Evolutionary conservation across 805 yeast species (phyloP), one percentile per base, ranked within the genome.

Genomic region (Kluyveromyces siamensis): DNA sequence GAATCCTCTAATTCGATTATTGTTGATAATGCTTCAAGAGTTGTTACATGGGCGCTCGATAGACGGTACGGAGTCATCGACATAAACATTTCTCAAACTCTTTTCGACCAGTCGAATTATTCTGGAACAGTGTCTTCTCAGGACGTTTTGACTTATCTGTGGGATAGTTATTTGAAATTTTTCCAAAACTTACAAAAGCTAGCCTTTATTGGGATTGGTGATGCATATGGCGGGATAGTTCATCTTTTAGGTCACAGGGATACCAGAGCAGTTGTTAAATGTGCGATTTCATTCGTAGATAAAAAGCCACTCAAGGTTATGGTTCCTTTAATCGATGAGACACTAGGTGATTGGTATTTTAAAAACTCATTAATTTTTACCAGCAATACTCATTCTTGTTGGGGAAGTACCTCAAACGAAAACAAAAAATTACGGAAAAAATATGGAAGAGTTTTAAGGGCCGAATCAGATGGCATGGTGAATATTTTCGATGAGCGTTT

Each of bases 161-260:
- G 98, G 96, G 98, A 91, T 63, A 87, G 89, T 62, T 88, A 87
- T 60, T 69, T 93, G 46, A 81, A 84, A 51, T 87, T 83, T 61
- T 86, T 89, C 56, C 60, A 62, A 37, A 76, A 77, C 47, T 79
- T 86, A 41, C 71, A 79, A 41, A 86, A 85, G 54, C 63, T 93
- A 33, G 82, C 86, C 0, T 81, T 91, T 61, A 75, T 90, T 37
- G 97, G 97, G 8, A 77, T 84, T 54, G 99, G 99, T 38, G 95
- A 88, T 49, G 81, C 96, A 0, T 85, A 87, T 59, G 83, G 87
- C 41, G 87, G 96, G 2, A 76, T 90, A 42, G 90, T 91, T 1
- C 93, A 90, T 66, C 70, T 91, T 21, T 77, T 85, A 48, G 96
- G 96, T 5, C 96, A 91, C 61, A 74, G 97, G 50, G 81, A 78